Base-by-base conservation (phyloP, 1,139 yeast species). In the Kurtzmaniella quercitrusa region DNA sequence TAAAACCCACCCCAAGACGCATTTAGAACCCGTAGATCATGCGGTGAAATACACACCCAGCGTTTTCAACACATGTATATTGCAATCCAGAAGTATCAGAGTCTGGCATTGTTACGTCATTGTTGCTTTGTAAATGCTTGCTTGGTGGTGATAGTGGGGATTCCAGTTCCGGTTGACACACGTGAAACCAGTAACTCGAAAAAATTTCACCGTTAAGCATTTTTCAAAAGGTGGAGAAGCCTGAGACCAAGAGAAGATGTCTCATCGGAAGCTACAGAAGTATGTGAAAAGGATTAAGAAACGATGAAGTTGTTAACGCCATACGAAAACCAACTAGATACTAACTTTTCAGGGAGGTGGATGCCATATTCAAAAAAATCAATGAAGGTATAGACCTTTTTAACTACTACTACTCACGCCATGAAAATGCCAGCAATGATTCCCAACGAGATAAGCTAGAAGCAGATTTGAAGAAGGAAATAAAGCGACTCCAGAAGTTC, bases 371-470 rank as follows among this genome's bases (percentile, higher is more conserved):
- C 75, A 93, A 93, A 63, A 89, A 93, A 64, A 95, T 93, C 49
- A 82, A 82, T 51, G 98, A 93, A 70, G 98, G 98, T n/a, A 75
- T 93, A 41, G 85, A 81, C 46, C 85, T 85, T 49, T 94, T 93
- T 60, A 70, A 73, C 50, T 73, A 73, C 49, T 73, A 73, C 51
- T 70, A 66, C 50, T 70, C 70, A 31, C 60, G 78, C 41, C 74
- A 71, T 45, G 75, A 71, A 50, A 96, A 90, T 58, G 79, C 78
- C 41, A 82, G 86, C 44, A 86, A 90, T 58, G 96, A 90, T 46
- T 84, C 96, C 21, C 97, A 93, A 60, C 86, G 93, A 69, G 98
- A 94, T 62, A 93, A 93, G 64, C 73, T 94, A 46, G 98, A 94
- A 60, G 79, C 81, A 51, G 98, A 94, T 61, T 70, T 94, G 62